Base-by-base conservation (phyloP, 164 flowering plant genomes). In the Macadamia integrifolia region DNA sequence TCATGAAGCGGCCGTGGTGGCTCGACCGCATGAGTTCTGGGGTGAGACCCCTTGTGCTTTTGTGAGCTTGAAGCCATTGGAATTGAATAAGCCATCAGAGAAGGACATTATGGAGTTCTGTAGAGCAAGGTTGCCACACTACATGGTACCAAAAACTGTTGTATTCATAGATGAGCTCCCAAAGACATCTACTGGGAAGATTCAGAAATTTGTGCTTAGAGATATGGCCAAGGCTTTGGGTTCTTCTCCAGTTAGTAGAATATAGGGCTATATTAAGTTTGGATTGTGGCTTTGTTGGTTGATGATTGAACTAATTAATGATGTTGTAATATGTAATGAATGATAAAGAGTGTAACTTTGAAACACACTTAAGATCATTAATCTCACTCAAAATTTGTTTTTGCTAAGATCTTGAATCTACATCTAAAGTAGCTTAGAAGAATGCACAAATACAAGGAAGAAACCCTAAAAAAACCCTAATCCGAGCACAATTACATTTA, bases 141-240 rank as follows among this genome's bases (percentile, higher is more conserved):
- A 46, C 9, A 46, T 46, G 50, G 50, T 46, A 3, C 50, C 50
- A 1, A 46, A 46, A 11, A 81, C 88, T 0, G 83, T 85, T 30
- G 75, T 83, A 4, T 72, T 76, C 35, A 58, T 50, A 60, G 76
- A 62, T 1, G 82, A 80, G 68, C 71, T 85, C 52, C 89, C 89
- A 0, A 85, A 78, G 81, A 85, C 87, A 0, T 79, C 87, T 1
- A 82, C 89, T 0, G 89, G 87, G 59, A 85, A 85, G 75, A 73
- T 80, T 18, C 83, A 80, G 78, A 85, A 85, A 76, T 83, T 69
- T 70, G 62, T 82, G 70, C 79, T 85, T 5, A 76, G 89, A 30
- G 80, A 82, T 12, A 75, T 61, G 61, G 89, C 89, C 15, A 79
- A 72, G 73, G 61, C 50, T 8, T 9, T 85, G 80, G 82, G 79